Base-by-base conservation (phyloP, 2,329 filamentous ascomycete genomes). In the Fusarium sp. region DNA sequence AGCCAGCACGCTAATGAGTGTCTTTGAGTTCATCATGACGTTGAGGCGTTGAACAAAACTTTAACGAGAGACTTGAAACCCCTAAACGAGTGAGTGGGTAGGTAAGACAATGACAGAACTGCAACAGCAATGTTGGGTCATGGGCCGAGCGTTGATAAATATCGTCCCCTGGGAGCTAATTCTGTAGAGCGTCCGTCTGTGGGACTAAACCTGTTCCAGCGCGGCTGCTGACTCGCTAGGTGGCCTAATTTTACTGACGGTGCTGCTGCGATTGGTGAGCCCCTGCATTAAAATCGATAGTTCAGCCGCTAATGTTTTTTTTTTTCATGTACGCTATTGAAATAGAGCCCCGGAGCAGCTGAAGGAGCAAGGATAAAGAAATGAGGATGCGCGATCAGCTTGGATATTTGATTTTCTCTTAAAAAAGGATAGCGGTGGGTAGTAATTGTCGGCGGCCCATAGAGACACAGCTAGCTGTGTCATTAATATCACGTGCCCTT, bases 211-310 rank as follows among this genome's bases (percentile, higher is more conserved):
- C 33, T 13, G 3, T 33, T 33, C 25, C 12, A 30, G n/a, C 6
- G 5, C 3, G 8, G 16, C 2, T 2, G 4, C 12, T n/a, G 12
- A 18, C 25, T 18, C 6, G 33, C 0, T 23, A 15, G 7, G 18
- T 38, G 10, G 2, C 9, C 3, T 52, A 15, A 66, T 65, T 47
- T 65, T 15, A 28, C 32, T 42, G 6, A 1, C 0, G 4, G 7
- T 2, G 10, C 19, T 11, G 10, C 19, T 11, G 10, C 30, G 38
- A 40, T 67, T 67, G 64, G 62, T 19, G 28, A 38, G 28, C 62
- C 44, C 62, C 62, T 67, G 46, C 21, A 5, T n/a, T 0, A 8
- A 21, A 67, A 60, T 47, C 44, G 9, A 67, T 67, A 67, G 63
- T 33, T 43, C 25, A 21, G 9, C 35, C 10, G 32, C 40, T 67